phyloP scores from a whole-genome alignment of 2,329 filamentous ascomycete genomes.

The Aspergillus pseudoterreus region DNA sequence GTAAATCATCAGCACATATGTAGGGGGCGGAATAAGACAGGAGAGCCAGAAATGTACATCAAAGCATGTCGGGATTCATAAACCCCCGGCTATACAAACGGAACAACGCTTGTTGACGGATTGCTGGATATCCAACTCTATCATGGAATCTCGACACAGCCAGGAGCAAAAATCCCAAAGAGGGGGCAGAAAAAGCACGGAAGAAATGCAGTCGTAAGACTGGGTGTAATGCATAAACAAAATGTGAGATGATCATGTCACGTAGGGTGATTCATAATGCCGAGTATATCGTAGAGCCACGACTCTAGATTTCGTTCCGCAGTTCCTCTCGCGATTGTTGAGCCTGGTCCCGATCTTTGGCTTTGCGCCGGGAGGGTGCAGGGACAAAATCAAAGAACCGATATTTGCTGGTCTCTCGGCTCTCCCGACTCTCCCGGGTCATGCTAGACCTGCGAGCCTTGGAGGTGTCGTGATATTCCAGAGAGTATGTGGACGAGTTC shows the following conservation, averaged over 20 bases:
- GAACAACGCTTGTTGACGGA: constrained; percentile 12
- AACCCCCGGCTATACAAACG: neutral
- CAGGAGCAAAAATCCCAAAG: too few species aligned
- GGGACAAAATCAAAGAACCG: constrained; percentile 44
- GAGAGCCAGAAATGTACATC: constrained; percentile 26
- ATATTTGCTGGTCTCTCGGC: constrained; percentile 30
- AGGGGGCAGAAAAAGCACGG: too few species aligned
- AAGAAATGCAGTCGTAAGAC: neutral
- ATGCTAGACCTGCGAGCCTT: constrained; percentile 37
- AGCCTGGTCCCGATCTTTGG: constrained; percentile 36
- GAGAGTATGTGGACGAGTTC: constrained; percentile 45
- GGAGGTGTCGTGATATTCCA: constrained; percentile 36
- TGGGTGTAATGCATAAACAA: neutral
- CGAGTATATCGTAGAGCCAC: constrained; percentile 3
- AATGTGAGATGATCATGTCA: constrained; percentile 17
- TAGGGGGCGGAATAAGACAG: constrained; percentile 8
- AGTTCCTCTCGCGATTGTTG: constrained; percentile 33
- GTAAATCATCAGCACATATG: constrained; percentile 34
- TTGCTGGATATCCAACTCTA: too few species aligned
- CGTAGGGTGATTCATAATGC: too few species aligned
- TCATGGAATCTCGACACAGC: too few species aligned
- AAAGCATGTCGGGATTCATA: constrained; percentile 14
- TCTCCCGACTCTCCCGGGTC: constrained; percentile 26
- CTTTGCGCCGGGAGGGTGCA: constrained; percentile 39
- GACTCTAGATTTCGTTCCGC: constrained; percentile 27